Conservation (phyloP, 2,329 filamentous ascomycete species). For the Sporothrix inflata region DNA sequence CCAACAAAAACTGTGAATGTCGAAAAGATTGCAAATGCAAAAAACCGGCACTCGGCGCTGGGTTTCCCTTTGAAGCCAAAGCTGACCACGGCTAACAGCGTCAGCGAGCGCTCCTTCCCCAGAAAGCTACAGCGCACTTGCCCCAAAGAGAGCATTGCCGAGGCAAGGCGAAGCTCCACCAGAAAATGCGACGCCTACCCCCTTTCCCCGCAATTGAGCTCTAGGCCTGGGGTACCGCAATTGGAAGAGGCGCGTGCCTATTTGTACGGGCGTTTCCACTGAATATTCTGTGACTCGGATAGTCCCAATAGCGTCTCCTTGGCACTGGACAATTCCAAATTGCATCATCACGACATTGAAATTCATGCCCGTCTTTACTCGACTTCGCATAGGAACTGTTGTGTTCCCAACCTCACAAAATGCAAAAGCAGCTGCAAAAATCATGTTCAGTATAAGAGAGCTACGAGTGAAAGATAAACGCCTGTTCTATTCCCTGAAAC, state of each 20-base stretch:
- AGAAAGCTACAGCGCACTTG: neutral
- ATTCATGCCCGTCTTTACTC: too few relatives aligned
- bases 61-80: slow-evolving; percentile 12
- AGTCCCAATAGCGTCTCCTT: neutral
- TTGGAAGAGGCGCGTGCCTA: neutral
- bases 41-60: slow-evolving; percentile 1
- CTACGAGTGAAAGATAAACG: neutral
- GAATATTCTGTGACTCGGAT: neutral
- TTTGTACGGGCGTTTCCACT: neutral
- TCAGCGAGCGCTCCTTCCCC: neutral
- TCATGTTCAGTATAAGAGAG: too few relatives aligned
- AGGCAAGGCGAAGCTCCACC: slow-evolving; percentile 12
- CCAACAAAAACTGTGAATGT: too few relatives aligned
- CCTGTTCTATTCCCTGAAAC: neutral
- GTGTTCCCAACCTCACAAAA: too few relatives aligned
- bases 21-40: neutral
- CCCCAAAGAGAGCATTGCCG: slow-evolving; percentile 13
- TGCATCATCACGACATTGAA: neutral
- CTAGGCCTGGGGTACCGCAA: neutral
- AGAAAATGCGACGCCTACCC: neutral
- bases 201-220: slow-evolving; percentile 1
- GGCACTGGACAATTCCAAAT: neutral
- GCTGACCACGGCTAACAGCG: slow-evolving; percentile 3
- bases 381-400: too few relatives aligned
- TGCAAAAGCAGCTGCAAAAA: too few relatives aligned